Base-by-base conservation (phyloP, 306 rosid genomes). In the Oemleria cerasiformis region DNA sequence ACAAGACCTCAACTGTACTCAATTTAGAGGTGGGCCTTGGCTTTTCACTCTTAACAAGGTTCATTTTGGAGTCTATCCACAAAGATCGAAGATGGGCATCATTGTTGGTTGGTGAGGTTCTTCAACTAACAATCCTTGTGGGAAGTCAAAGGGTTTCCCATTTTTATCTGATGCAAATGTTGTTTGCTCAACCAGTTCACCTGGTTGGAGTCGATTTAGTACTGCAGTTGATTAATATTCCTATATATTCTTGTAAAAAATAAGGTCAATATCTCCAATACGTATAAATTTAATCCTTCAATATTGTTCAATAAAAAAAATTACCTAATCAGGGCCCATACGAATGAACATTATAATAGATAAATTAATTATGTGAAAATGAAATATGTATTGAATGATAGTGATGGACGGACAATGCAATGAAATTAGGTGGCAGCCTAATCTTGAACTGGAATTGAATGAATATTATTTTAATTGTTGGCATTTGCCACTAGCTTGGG, bases 21-120 rank as follows among this genome's bases (percentile, higher is more conserved):
- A 36, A 19, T 34, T n/a, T 41, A 36, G 9, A 13, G 53, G 73
- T 68, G 78, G 65, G 73, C 63, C 57, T 58, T 63, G 57, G 56
- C 17, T 57, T 41, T 59, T 85, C 82, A 48, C 34, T 64, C 36
- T 34, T 76, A 30, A 73, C 80, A 80, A 73, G 68, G 67, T 75
- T 63, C 50, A 45, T 58, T 20, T 68, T 73, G 16, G 58, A 83
- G 63, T 77, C 20, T 15, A 75, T 67, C 50, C 64, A 6, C 41
- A 70, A 74, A 48, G 71, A 30, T 30, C 3, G 36, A 59, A 61
- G 86, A 85, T 85, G 80, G 82, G 58, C 81, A 76, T 59, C 17
- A 68, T 78, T 41, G 70, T 82, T 30, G 36, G 3, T 81, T 84
- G 86, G 80, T 65, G 79, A 13, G 65, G 67, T 74, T 74, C 71